Conservation (phyloP, 305 asterid species). For the Fraxinus ornus region DNA sequence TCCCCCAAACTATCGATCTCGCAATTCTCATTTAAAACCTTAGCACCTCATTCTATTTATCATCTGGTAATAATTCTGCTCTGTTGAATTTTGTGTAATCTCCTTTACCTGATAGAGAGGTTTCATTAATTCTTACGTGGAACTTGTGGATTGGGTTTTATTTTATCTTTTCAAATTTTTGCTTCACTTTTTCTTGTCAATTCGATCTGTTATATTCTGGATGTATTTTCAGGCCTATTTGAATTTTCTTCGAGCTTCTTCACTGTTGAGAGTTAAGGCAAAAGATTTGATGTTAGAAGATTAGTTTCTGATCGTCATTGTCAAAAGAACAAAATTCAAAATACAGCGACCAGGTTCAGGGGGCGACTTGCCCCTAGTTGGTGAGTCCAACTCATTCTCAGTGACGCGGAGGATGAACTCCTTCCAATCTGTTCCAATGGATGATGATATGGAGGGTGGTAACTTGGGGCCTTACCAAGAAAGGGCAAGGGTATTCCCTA, state of each 20-base stretch:
- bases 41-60: neutral
- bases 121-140: neutral
- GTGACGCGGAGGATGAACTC: slow-evolving; percentile 76
- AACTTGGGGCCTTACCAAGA: slow-evolving; percentile 71
- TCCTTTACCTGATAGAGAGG: neutral
- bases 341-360: slow-evolving; percentile 77
- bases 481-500: slow-evolving; percentile 77
- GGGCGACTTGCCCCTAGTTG: slow-evolving; percentile 83
- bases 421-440: slow-evolving; percentile 83
- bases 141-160: neutral
- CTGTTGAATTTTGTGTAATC: neutral
- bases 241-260: neutral
- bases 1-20: neutral
- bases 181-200: neutral
- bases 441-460: slow-evolving; percentile 86
- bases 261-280: neutral
- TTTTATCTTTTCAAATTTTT: neutral
- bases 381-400: slow-evolving; percentile 57
- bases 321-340: slow-evolving; percentile 34
- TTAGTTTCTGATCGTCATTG: slow-evolving; percentile 19
- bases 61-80: neutral
- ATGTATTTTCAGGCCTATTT: slow-evolving; percentile 25
- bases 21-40: neutral
- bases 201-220: slow-evolving; percentile 8
- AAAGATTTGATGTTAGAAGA: slow-evolving; percentile 16